Evolutionary conservation across 2,329 filamentous ascomycete genomes (phyloP).

Genomic region (Teratosphaeria nubilosa): DNA sequence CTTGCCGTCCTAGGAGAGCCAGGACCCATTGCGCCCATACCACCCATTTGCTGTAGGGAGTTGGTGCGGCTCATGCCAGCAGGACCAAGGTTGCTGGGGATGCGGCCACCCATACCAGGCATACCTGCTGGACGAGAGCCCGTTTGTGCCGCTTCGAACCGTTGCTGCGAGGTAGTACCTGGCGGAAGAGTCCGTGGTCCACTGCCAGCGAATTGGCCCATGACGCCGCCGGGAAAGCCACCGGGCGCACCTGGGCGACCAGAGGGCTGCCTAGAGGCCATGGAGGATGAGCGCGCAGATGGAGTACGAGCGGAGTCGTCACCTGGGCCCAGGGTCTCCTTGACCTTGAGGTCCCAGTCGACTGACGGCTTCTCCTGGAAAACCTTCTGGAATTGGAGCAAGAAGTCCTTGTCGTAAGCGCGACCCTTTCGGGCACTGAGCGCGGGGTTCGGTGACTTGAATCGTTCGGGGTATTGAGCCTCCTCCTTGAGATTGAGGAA

Average conservation of each 20-base stretch:
- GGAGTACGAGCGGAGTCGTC: conserved; percentile 42
- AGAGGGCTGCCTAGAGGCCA: conserved; percentile 40
- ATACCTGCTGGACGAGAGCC: conserved; percentile 17
- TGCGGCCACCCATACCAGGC: conserved; percentile 44
- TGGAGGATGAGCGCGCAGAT: conserved; percentile 42
- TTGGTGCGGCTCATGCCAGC: conserved; percentile 46
- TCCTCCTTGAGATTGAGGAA: conserved; percentile 69
- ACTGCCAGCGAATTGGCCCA: conserved; percentile 42
- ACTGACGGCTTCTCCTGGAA: conserved; percentile 94
- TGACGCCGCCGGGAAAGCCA: conserved; percentile 42
- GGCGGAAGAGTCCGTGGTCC: conserved; percentile 51
- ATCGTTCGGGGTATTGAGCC: conserved; percentile 70
- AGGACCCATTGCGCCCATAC: conserved; percentile 43
- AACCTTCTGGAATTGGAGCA: conserved; percentile 90
- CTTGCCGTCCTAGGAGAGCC: conserved; percentile 54
- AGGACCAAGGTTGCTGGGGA: conserved; percentile 41
- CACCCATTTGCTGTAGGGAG: conserved; percentile 49
- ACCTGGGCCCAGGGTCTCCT: conserved; percentile 60
- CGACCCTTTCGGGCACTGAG: conserved; percentile 70
- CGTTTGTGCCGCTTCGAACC: conserved; percentile 43
- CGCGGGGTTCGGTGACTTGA: conserved; percentile 83
- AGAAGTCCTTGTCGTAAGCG: conserved; percentile 90
- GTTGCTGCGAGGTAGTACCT: conserved; percentile 66
- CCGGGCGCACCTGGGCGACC: conserved; percentile 18
- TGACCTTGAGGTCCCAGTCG: conserved; percentile 83